These are phyloP conservation scores for Cercophora samala DNA, from an alignment of 495 filamentous ascomycete genomes.

Conservation along the genomic window DNA sequence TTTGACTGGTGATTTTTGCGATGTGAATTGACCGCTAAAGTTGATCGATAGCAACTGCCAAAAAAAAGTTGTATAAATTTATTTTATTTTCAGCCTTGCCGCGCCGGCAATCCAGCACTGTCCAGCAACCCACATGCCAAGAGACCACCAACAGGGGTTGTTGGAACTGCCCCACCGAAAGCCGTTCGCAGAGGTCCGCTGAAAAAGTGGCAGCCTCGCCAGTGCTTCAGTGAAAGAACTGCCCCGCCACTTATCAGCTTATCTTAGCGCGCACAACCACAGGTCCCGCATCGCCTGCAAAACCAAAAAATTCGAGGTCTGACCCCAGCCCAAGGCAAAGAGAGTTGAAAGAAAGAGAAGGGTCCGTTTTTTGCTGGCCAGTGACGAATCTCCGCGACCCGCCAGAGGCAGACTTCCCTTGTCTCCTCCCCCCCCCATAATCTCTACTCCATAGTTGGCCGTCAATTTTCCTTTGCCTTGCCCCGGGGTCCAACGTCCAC, in stretches of 20 bases:
- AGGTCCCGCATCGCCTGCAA: slow-evolving; percentile 35
- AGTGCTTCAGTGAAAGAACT: slow-evolving; percentile 12
- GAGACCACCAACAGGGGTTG: not conserved
- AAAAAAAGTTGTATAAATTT: slow-evolving; percentile 25
- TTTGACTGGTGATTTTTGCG: not conserved
- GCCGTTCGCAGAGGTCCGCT: not conserved
- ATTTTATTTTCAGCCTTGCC: slow-evolving; percentile 31
- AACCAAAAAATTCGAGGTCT: slow-evolving; percentile 38
- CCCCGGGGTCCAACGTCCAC: not conserved
- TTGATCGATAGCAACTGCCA: not conserved
- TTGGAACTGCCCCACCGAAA: not conserved
- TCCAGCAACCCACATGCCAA: slow-evolving; percentile 7
- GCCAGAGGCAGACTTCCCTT: slow-evolving; percentile 16
- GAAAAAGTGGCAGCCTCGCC: not conserved
- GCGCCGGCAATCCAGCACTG: slow-evolving; percentile 13
- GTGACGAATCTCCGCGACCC: slow-evolving; percentile 25
- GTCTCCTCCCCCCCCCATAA: slow-evolving; percentile 15
- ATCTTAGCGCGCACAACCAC: slow-evolving; percentile 42
- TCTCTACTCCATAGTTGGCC: slow-evolving; percentile 15
- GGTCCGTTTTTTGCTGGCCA: slow-evolving; percentile 11
- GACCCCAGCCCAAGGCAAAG: slow-evolving; percentile 15
- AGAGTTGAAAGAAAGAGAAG: slow-evolving; percentile 19
- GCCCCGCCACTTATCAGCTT: slow-evolving; percentile 32
- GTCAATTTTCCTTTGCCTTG: slow-evolving; percentile 24
- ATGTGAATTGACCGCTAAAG: not conserved